phyloP scores from a whole-genome alignment of 192 early-diverging fungal genomes.

The Tieghemiomyces parasiticus region DNA sequence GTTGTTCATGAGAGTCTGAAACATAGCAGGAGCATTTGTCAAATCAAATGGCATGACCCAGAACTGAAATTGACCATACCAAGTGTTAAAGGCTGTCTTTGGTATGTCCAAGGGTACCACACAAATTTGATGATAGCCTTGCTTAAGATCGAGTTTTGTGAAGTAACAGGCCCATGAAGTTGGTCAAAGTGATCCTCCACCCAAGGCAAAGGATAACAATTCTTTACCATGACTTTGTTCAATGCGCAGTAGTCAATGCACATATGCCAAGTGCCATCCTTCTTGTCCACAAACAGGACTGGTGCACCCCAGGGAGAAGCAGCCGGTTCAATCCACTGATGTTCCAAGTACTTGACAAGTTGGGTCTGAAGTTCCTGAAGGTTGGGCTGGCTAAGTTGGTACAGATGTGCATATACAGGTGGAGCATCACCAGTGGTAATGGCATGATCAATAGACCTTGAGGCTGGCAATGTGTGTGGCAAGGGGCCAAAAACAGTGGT shows the following conservation, averaged over 20 bases:
- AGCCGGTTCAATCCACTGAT: constrained; percentile 20
- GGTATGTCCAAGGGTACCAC: constrained; percentile 15
- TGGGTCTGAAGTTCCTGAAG: background rate
- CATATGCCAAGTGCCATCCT: constrained; percentile 21
- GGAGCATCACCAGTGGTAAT: constrained; percentile 1
- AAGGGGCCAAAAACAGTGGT: background rate
- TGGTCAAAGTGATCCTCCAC: constrained; percentile 27
- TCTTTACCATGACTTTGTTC: constrained; percentile 24
- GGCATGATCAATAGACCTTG: background rate
- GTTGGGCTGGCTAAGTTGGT: background rate
- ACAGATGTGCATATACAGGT: background rate
- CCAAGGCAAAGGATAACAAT: constrained; percentile 33
- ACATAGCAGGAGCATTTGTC: constrained; percentile 37
- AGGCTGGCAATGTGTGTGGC: background rate
- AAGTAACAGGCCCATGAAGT: constrained; percentile 16
- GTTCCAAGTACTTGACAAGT: background rate
- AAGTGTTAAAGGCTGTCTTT: constrained; percentile 31
- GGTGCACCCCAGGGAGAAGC: constrained; percentile 27
- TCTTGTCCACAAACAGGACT: constrained; percentile 24
- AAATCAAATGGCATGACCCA: constrained; percentile 43
- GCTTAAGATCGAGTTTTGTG: constrained; percentile 25
- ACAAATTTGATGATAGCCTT: constrained; percentile 27
- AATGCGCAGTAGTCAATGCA: constrained; percentile 35
- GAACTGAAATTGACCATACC: constrained; percentile 29
- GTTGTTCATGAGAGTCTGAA: constrained; percentile 34